These are phyloP conservation scores for Rhodotorula sp. DNA, from an alignment of 1,284 basidiomycete species.

Conservation along the genomic window DNA sequence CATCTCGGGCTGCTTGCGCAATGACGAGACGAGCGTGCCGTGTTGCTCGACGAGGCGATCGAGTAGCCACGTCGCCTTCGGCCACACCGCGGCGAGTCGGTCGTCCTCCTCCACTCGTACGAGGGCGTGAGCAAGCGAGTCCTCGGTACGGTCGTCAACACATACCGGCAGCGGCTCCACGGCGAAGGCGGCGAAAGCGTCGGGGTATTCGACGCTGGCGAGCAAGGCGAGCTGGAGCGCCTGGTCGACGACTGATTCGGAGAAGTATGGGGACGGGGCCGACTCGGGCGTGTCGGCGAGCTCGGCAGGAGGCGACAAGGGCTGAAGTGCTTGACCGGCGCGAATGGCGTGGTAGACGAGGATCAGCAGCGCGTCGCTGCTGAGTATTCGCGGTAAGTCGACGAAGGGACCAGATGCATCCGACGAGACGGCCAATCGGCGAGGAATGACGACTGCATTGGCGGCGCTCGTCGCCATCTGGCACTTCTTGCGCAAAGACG, in stretches of 20 bases:
- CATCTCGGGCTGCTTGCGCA: conserved; percentile 41
- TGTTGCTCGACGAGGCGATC: conserved; percentile 59
- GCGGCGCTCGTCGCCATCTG: conserved; percentile 45
- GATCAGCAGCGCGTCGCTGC: conserved; percentile 66
- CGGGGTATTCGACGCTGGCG: conserved; percentile 66
- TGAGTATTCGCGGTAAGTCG: conserved; percentile 60
- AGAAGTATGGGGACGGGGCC: conserved; percentile 28
- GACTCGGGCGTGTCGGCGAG: background rate
- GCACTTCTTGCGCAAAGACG: conserved; percentile 61
- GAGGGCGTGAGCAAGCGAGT: conserved; percentile 54
- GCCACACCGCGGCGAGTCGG: conserved; percentile 58
- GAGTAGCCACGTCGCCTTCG: conserved; percentile 73
- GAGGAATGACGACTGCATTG: conserved; percentile 62
- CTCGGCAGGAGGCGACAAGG: conserved; percentile 8
- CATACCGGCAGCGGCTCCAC: conserved; percentile 46
- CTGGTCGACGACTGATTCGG: conserved; percentile 83
- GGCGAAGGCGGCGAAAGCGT: conserved; percentile 56
- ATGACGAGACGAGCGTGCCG: conserved; percentile 56
- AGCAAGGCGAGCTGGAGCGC: conserved; percentile 81
- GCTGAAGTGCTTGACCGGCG: conserved; percentile 49
- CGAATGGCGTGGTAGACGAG: conserved; percentile 72
- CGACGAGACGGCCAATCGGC: conserved; percentile 60
- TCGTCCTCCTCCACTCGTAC: conserved; percentile 56
- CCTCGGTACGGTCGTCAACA: background rate
- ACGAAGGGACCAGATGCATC: conserved; percentile 63